Evolutionary conservation across 176 grass and related monocot genomes (phyloP).

Genomic region (Stipa capillata): DNA sequence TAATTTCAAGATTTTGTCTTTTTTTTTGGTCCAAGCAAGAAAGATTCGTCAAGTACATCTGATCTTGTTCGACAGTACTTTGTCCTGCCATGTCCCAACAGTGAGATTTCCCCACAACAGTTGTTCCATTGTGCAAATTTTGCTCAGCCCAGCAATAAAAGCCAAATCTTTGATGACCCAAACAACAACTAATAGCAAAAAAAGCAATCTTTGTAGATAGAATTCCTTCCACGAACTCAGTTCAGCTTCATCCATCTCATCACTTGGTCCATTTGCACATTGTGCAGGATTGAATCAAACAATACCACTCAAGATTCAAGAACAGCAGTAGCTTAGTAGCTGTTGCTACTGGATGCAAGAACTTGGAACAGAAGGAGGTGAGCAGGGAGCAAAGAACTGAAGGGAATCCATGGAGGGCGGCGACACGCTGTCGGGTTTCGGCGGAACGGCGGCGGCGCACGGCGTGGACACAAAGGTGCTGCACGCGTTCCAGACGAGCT

Average conservation of each 20-base stretch:
- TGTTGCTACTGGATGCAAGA: too few relatives aligned
- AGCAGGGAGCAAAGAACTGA: neutral
- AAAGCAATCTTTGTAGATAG: neutral
- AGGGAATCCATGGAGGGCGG: slow-evolving; percentile 20
- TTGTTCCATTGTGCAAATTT: neutral
- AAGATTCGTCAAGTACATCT: slow-evolving; percentile 44
- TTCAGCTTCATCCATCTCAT: slow-evolving; percentile 6
- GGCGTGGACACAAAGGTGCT: slow-evolving; percentile 50
- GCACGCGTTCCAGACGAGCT: slow-evolving; percentile 77
- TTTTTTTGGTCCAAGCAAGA: slow-evolving; percentile 23
- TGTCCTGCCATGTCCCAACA: slow-evolving; percentile 21
- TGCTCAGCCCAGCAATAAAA: neutral
- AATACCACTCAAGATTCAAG: neutral
- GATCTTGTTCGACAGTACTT: slow-evolving; percentile 16
- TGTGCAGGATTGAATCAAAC: neutral
- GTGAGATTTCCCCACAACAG: neutral
- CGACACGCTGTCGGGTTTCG: slow-evolving; percentile 28
- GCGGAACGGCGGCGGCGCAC: neutral
- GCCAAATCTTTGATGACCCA: neutral
- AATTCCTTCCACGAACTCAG: neutral
- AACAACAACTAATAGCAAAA: neutral
- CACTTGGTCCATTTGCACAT: neutral
- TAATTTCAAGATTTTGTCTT: neutral
- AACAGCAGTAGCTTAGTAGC: too few relatives aligned
- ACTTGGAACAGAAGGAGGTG: neutral